Conservation (phyloP, 805 yeast species). For the Torulaspora maleeae region DNA sequence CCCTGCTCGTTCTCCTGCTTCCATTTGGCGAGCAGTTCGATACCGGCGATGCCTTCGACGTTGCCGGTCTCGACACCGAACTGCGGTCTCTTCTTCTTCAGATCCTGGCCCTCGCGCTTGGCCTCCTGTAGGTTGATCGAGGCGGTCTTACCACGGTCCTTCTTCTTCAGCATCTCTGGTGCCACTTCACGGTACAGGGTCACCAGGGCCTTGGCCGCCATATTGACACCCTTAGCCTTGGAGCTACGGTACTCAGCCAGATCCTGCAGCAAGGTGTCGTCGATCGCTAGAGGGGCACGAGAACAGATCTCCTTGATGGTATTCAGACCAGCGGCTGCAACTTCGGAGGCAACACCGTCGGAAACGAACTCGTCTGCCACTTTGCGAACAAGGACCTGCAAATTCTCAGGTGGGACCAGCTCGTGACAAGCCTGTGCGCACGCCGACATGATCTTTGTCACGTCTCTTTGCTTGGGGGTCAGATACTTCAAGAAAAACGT, state of each 20-base stretch:
- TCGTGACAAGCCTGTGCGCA: constrained; percentile 96
- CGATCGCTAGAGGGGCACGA: constrained; percentile 93
- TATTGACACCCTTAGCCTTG: constrained; percentile 86
- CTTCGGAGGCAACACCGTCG: constrained; percentile 97
- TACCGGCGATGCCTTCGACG: constrained; percentile 78
- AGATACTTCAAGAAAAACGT: constrained; percentile 83
- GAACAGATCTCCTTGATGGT: constrained; percentile 89
- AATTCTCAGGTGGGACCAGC: constrained; percentile 91
- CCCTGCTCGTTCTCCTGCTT: constrained; percentile 44
- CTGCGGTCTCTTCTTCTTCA: constrained; percentile 38
- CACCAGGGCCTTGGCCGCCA: constrained; percentile 88
- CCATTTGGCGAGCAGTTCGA: constrained; percentile 89
- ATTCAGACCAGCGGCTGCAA: constrained; percentile 95
- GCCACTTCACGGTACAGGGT: constrained; percentile 89
- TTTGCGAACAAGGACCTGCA: constrained; percentile 75
- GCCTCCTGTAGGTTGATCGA: constrained; percentile 71
- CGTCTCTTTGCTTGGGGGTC: constrained; percentile 91
- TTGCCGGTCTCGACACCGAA: constrained; percentile 70
- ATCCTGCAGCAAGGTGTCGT: constrained; percentile 81
- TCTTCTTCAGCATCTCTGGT: constrained; percentile 86
- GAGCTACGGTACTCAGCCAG: constrained; percentile 87
- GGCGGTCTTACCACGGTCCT: constrained; percentile 92
- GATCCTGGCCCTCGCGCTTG: constrained; percentile 43
- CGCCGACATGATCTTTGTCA: constrained; percentile 95
- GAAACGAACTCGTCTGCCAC: constrained; percentile 96